Evolutionary conservation across 495 filamentous ascomycete genomes (phyloP).

Genomic region (Oidiodendron maius): DNA sequence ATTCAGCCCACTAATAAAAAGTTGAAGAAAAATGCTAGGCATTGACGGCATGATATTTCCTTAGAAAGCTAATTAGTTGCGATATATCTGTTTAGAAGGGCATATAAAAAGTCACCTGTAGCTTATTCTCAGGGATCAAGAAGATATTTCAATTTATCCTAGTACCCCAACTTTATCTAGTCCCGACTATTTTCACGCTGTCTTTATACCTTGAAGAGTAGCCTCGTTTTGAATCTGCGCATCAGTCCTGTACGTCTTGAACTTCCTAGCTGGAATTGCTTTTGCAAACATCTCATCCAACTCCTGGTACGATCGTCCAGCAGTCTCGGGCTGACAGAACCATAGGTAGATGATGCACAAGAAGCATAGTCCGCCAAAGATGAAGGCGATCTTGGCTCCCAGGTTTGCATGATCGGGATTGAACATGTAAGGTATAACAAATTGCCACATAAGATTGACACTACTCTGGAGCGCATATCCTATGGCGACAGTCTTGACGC

Average conservation of each 20-base stretch:
- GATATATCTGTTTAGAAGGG: too few relatives aligned
- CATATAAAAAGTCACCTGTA: too few relatives aligned
- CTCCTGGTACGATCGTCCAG: conserved; percentile 64
- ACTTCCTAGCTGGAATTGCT: conserved; percentile 58
- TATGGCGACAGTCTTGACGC: conserved; percentile 26
- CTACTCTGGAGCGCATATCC: neutral
- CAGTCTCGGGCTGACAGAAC: conserved; percentile 67
- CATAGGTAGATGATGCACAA: conserved; percentile 48
- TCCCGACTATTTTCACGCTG: too few relatives aligned
- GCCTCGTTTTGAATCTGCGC: too few relatives aligned
- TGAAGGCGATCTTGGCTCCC: conserved; percentile 23
- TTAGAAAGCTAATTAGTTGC: too few relatives aligned
- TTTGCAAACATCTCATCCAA: conserved; percentile 65
- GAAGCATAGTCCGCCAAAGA: conserved; percentile 16
- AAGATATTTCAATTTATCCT: too few relatives aligned
- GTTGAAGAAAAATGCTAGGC: too few relatives aligned
- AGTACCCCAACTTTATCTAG: too few relatives aligned
- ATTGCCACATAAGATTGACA: conserved; percentile 12
- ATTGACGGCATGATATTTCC: too few relatives aligned
- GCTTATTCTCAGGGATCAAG: too few relatives aligned
- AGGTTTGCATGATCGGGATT: conserved; percentile 25
- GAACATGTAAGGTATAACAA: conserved; percentile 22
- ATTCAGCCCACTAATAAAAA: too few relatives aligned
- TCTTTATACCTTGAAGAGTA: too few relatives aligned
- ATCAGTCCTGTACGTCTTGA: conserved; percentile 23